Base-by-base conservation (phyloP, 2,329 filamentous ascomycete genomes). In the Pyricularia pennisetigena region DNA sequence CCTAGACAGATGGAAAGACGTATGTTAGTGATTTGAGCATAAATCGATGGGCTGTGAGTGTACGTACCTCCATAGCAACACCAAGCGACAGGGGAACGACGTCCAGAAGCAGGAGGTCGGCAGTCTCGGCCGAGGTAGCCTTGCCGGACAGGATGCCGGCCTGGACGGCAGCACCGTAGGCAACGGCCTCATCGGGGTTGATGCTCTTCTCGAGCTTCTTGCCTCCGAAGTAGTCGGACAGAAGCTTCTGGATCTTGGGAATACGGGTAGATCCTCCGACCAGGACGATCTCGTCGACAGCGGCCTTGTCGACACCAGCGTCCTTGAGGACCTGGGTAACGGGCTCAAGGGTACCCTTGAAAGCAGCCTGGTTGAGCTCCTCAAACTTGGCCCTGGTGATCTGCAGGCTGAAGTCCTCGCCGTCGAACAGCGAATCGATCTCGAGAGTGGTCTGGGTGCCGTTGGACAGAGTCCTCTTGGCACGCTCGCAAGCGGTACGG, bases 151-250 rank as follows among this genome's bases (percentile, higher is more conserved):
- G 90, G 80, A 99, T 97, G 89, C 94, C 95, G 74, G 95, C 95
- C 86, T 99, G 95, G 71, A 99, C 94, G 75, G 95, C 95, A 73
- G 95, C 95, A 89, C 95, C 95, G 83, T 97, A 97, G 76, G 95
- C 95, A 77, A 99, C 95, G 75, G 95, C 95, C 87, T 99, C 95
- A 79, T 99, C 95, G 76, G 95, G 95, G 89, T 99, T 99, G 86
- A 98, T 98, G 86, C 92, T 95, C 88, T 97, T 98, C 89, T 98
- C 94, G 74, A 97, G 92, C 91, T 99, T 97, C 93, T 99, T 99
- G 83, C 94, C 94, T 80, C 96, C 92, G 85, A 99, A 99, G 88
- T 94, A 97, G 83, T 99, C 95, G 84, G 90, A 94, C 74, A 99
- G 90, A 74, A 99, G 91, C 89, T 98, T 98, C 90, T 99, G 95